Base-by-base conservation (phyloP, 108 stramenopile genomes). In the Cyclostephanos tholiformis region DNA sequence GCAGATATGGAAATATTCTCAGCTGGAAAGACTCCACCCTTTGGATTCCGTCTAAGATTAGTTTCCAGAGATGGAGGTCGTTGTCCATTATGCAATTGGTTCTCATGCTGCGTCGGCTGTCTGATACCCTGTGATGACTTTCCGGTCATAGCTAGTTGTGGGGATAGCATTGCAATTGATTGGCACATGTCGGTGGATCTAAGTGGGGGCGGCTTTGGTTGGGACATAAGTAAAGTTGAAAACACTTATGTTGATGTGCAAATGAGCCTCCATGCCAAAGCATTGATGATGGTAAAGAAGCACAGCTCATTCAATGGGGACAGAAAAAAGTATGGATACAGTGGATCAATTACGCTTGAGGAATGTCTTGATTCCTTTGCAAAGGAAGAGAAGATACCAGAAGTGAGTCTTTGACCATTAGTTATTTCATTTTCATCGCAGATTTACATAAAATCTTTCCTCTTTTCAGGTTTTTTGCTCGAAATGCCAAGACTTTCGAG, bases 171-270 rank as follows among this genome's bases (percentile, higher is more conserved):
- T 27, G 83, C 83, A 19, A 87, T 93, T 22, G 95, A 96, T 78
- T 96, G 91, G 91, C 95, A 96, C 71, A 77, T 96, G 53, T 88
- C 89, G 10, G 91, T 92, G 27, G 90, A 95, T 72, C 64, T 95
- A 30, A 89, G 87, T 10, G 82, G 86, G 26, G 75, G 72, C 51
- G 91, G 93, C 19, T 95, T 95, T 79, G 93, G 91, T 29, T 74
- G 72, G 52, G 85, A 90, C 25, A 69, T 83, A 35, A 69, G 41
- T 58, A 71, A 80, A 72, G 30, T 29, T 13, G 79, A 79, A n/a
- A 70, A 27, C 51, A 25, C 56, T 39, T 75, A 72, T 10, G 39
- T 72, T 13, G 63, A 76, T 56, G 63, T 57, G 0, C 63, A 75
- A 44, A 56, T 58, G 27, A 88, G 63, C 50, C 67, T 66, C 48